These are phyloP conservation scores for Ormosia emarginata DNA, from an alignment of 306 rosid genomes.

Conservation along the genomic window DNA sequence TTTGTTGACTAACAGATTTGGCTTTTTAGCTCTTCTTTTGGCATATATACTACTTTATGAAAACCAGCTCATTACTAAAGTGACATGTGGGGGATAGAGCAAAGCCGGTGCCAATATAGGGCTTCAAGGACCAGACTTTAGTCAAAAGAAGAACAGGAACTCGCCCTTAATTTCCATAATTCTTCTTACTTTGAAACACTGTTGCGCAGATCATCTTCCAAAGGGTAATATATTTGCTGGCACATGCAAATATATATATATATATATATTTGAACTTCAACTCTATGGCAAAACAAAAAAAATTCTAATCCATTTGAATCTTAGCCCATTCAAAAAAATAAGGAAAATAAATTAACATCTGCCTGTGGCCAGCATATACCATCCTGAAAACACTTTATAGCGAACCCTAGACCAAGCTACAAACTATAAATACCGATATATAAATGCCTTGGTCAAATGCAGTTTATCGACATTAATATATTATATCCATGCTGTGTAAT, in stretches of 20 bases:
- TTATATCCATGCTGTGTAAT: too few species aligned
- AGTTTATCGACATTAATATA: too few species aligned
- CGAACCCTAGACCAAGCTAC: background rate
- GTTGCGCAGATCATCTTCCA: background rate
- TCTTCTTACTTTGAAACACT: background rate
- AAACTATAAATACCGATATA: background rate
- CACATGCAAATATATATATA: background rate
- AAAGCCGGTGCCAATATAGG: background rate
- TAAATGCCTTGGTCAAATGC: too few species aligned
- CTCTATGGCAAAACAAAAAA: background rate
- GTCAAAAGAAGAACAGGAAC: background rate
- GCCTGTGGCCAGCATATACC: too few species aligned
- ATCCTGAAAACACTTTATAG: background rate
- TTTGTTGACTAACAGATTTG: slow-evolving; percentile 21
- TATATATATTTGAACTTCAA: background rate
- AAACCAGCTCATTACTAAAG: slow-evolving; percentile 5
- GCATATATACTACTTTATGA: slow-evolving; percentile 16
- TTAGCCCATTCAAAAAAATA: background rate
- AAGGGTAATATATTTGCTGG: background rate
- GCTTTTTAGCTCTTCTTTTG: slow-evolving; percentile 14
- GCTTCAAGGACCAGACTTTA: background rate
- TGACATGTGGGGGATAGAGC: background rate
- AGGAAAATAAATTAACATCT: too few species aligned
- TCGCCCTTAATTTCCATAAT: background rate
- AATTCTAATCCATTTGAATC: background rate